Conservation (phyloP, 257 asterid genomes). For the Primulina tabacum region DNA sequence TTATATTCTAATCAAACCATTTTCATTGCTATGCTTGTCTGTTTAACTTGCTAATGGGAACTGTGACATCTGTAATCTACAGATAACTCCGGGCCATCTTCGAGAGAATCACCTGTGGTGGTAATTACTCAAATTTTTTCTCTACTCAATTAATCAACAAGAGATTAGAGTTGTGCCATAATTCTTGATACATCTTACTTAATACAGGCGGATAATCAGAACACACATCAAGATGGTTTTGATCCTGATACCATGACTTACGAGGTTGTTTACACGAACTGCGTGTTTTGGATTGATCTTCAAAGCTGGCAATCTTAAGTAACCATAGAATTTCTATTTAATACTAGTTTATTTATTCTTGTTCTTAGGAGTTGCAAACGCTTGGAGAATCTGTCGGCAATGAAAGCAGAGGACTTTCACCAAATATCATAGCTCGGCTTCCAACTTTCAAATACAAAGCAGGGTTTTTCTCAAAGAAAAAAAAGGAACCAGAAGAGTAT, state of each 20-base stretch:
- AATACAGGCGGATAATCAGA: slow-evolving; percentile 46
- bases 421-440: slow-evolving; percentile 58
- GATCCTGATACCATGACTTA: slow-evolving; percentile 82
- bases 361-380: slow-evolving; percentile 63
- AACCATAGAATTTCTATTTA: not conserved
- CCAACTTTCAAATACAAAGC: slow-evolving; percentile 72
- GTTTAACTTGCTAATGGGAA: slow-evolving; percentile 11
- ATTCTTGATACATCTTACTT: slow-evolving; percentile 7
- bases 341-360: slow-evolving; percentile 13
- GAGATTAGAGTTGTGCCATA: slow-evolving; percentile 9
- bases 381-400: slow-evolving; percentile 78
- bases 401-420: slow-evolving; percentile 73
- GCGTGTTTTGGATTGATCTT: slow-evolving; percentile 1
- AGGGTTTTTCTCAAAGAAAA: slow-evolving; percentile 48
- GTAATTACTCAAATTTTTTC: slow-evolving; percentile 30
- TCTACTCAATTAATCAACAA: slow-evolving; percentile 23
- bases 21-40: not conserved
- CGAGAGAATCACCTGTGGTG: slow-evolving; percentile 50
- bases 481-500: slow-evolving; percentile 35
- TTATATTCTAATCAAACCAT: not conserved
- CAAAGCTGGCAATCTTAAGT: not conserved
- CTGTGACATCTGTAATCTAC: slow-evolving; percentile 30
- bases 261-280: slow-evolving; percentile 54
- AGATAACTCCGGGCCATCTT: slow-evolving; percentile 46
- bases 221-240: slow-evolving; percentile 51